phyloP scores from a whole-genome alignment of 1,284 basidiomycete species.

The Melampsora americana region DNA sequence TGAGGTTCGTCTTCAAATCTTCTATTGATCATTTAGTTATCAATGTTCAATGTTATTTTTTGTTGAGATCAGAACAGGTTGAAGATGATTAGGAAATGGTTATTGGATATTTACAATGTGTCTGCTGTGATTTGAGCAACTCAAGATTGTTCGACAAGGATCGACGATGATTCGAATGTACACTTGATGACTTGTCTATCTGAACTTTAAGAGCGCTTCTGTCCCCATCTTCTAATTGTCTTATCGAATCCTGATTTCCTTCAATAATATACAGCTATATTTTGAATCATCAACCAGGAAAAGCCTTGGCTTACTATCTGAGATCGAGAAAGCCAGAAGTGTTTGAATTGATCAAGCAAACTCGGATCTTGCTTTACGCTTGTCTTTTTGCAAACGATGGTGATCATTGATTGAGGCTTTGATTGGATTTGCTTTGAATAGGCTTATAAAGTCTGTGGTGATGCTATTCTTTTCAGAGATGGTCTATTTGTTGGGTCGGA shows the following conservation, averaged over 20 bases:
- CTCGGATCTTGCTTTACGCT: conserved; percentile 52
- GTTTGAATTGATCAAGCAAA: conserved; percentile 85
- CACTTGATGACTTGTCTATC: conserved; percentile 86
- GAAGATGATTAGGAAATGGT: conserved; percentile 80
- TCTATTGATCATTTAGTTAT: not conserved
- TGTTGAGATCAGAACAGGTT: conserved; percentile 63
- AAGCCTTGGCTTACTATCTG: conserved; percentile 85
- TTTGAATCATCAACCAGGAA: conserved; percentile 82
- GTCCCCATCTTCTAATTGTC: conserved; percentile 34
- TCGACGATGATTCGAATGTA: conserved; percentile 56
- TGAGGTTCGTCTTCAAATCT: conserved; percentile 58
- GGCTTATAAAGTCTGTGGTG: conserved; percentile 83
- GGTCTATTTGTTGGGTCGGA: conserved; percentile 93
- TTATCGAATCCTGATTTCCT: conserved; percentile 13
- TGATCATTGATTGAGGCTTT: not conserved
- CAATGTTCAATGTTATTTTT: not conserved
- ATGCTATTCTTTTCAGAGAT: conserved; percentile 86
- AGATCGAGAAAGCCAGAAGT: conserved; percentile 81
- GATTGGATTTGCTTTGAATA: conserved; percentile 52
- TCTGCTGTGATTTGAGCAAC: conserved; percentile 81
- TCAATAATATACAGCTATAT: conserved; percentile 64
- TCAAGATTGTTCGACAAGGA: conserved; percentile 71
- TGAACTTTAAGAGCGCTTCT: conserved; percentile 66
- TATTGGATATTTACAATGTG: conserved; percentile 82
- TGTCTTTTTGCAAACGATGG: conserved; percentile 2